Conservation (phyloP, 78 protist genomes). For the Dictyostelium brefeldianum region DNA sequence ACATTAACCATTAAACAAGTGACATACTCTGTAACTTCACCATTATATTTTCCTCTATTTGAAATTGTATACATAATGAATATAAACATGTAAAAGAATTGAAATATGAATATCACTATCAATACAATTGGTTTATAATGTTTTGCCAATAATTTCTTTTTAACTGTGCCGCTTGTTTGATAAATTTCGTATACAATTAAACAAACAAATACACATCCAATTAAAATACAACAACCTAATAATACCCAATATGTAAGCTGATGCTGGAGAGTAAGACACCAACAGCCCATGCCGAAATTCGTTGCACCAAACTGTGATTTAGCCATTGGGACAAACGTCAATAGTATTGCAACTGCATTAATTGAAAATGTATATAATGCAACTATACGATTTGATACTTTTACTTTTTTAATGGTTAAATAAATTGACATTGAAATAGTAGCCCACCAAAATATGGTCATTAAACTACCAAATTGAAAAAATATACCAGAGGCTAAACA, state of each 20-base stretch:
- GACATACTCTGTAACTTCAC: neutral
- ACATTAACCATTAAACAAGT: neutral
- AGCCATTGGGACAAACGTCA: neutral
- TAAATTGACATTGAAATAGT: neutral
- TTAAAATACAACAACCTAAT: neutral
- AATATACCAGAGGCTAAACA: neutral
- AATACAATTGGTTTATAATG: neutral
- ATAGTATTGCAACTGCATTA: neutral
- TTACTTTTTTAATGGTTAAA: neutral
- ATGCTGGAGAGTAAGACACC: neutral
- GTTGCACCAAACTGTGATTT: neutral
- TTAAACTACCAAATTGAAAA: constrained; percentile 11
- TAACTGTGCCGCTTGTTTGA: neutral
- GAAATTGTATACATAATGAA: neutral
- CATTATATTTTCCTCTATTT: too few species aligned
- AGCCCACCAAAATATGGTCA: neutral
- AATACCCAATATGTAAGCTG: constrained; percentile 26
- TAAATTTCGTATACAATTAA: constrained; percentile 31
- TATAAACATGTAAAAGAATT: constrained; percentile 8
- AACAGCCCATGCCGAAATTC: neutral
- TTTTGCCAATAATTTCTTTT: neutral
- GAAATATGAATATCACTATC: neutral
- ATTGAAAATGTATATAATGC: neutral
- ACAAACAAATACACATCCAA: constrained; percentile 6
- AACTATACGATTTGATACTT: neutral